Percentiles rank a stretch among this genome's conserved stretches.
These are phyloP conservation scores for Coniochaeta pulveracea DNA, from an alignment of 2,329 filamentous ascomycete species.

Conservation along the genomic window DNA sequence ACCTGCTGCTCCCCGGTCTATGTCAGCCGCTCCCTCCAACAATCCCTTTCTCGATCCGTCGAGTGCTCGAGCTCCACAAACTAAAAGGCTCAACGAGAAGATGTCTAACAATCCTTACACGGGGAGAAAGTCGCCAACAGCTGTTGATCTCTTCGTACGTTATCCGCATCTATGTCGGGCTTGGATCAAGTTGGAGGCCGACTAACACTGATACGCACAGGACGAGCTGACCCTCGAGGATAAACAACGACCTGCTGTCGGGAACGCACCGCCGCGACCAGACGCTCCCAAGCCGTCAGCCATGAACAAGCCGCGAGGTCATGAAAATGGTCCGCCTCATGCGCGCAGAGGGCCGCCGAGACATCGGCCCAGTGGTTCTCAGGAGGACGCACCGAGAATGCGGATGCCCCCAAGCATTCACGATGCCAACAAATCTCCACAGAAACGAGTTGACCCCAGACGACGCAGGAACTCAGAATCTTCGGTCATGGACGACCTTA, in stretches of 20 bases:
- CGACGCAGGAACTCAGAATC: conserved; percentile 71
- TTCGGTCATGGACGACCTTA: conserved; percentile 47
- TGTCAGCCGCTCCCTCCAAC: no score
- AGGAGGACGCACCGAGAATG: conserved; percentile 51
- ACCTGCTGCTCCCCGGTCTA: conserved; percentile 45
- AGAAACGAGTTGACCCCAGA: conserved; percentile 28
- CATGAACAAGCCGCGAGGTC: conserved; percentile 20
- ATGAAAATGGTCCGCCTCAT: conserved; percentile 36
- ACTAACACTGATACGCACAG: conserved; percentile 32
- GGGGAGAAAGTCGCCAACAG: conserved; percentile 39
- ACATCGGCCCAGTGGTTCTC: conserved; percentile 54
- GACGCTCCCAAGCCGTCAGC: conserved; percentile 19
- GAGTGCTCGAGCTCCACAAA: conserved; percentile 17
- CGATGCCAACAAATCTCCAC: conserved; percentile 20
- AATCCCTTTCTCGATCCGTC: conserved; percentile 65
- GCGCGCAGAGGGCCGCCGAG: conserved; percentile 29
- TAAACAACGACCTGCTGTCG: conserved; percentile 1
- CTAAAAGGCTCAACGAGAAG: conserved; percentile 30
- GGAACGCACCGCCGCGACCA: conserved; percentile 11
- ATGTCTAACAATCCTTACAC: conserved; percentile 42
- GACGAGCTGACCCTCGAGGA: conserved; percentile 58
- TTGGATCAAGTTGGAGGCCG: background rate
- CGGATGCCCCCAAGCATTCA: conserved; percentile 28
- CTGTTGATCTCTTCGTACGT: conserved; percentile 71
- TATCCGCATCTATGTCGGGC: conserved; percentile 6